Evolutionary conservation across 2,329 filamentous ascomycete species (phyloP).

Genomic region (Rhynchosporium graminicola): DNA sequence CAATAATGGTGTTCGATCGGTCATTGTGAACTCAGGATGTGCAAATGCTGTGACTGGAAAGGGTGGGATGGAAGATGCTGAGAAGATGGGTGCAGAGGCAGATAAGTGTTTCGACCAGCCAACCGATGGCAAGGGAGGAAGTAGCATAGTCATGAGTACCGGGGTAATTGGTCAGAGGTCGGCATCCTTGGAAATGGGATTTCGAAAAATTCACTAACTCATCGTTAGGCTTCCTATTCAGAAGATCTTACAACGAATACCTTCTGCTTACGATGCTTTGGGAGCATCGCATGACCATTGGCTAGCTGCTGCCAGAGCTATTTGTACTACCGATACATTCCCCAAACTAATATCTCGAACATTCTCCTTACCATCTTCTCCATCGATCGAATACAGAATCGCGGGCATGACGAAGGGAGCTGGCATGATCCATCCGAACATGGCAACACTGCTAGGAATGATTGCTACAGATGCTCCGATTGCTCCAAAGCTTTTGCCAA

Average conservation of each 20-base stretch:
- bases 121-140: conserved; percentile 50
- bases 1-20: conserved; percentile 71
- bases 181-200: background rate
- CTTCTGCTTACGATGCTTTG: conserved; percentile 70
- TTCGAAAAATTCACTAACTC: conserved; percentile 20
- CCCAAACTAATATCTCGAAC: conserved; percentile 87
- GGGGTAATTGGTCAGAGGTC: conserved; percentile 94
- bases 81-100: conserved; percentile 76
- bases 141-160: conserved; percentile 96
- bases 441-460: conserved; percentile 92
- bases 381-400: conserved; percentile 74
- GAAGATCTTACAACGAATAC: conserved; percentile 84
- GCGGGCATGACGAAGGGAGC: conserved; percentile 97
- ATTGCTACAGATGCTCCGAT: conserved; percentile 90
- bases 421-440: conserved; percentile 99
- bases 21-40: conserved; percentile 93
- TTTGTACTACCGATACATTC: conserved; percentile 98
- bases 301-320: conserved; percentile 83
- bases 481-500: conserved; percentile 63
- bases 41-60: conserved; percentile 96
- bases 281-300: conserved; percentile 80
- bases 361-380: conserved; percentile 81
- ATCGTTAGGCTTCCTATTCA: conserved; percentile 73
- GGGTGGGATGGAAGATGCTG: conserved; percentile 85
- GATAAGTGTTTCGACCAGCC: conserved; percentile 62